These are phyloP conservation scores for Pyrus bretschneideri DNA, from an alignment of 306 rosid species.

Conservation along the genomic window DNA sequence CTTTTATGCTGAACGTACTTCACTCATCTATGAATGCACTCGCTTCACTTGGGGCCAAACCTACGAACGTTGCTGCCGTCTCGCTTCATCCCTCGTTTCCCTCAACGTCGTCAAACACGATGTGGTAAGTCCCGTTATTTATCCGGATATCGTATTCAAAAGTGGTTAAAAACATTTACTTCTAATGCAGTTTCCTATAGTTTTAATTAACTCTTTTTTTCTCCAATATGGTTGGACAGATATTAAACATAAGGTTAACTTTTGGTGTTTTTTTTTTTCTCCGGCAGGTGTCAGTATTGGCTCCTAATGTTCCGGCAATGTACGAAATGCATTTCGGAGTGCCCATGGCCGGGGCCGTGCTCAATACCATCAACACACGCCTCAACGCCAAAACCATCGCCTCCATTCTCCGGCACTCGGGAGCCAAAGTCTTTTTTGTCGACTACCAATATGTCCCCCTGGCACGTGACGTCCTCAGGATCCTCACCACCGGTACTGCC, in stretches of 20 bases:
- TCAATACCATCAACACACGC: constrained; percentile 76
- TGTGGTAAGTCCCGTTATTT: constrained; percentile 45
- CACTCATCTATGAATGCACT: constrained; percentile 51
- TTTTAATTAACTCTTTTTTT: no score
- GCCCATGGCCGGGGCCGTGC: constrained; percentile 86
- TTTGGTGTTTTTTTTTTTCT: no score
- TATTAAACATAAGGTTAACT: not conserved
- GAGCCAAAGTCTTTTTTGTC: constrained; percentile 67
- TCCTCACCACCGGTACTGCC: constrained; percentile 10
- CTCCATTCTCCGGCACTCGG: constrained; percentile 63
- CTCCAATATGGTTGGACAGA: not conserved
- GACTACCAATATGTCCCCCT: constrained; percentile 51
- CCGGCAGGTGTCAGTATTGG: constrained; percentile 68
- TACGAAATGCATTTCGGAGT: constrained; percentile 98
- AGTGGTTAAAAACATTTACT: no score
- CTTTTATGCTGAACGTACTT: constrained; percentile 48
- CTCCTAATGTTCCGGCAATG: constrained; percentile 89
- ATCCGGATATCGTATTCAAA: not conserved
- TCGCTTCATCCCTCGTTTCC: constrained; percentile 69
- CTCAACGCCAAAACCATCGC: constrained; percentile 67
- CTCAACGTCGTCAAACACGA: constrained; percentile 48
- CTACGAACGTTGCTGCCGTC: constrained; percentile 64
- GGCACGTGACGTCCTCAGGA: constrained; percentile 52
- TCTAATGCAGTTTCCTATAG: no score
- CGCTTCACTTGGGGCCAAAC: constrained; percentile 79